A percentile compares a stretch with the other conserved stretches of the same genome.
These are phyloP conservation scores for Collybia sordida DNA, from an alignment of 768 basidiomycete genomes.

Conservation along the genomic window DNA sequence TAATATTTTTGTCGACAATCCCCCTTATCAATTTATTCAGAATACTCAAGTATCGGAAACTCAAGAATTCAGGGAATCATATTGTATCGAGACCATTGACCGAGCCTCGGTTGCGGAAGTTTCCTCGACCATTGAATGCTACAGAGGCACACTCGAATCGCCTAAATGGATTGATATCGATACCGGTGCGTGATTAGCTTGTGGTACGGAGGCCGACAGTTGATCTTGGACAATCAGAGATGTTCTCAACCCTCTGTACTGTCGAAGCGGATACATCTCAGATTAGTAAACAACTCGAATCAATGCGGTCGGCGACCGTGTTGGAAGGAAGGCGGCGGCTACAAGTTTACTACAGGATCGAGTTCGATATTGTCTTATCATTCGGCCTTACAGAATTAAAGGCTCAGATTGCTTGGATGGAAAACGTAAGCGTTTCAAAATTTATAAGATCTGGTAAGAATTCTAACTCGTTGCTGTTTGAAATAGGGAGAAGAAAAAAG, in stretches of 20 bases:
- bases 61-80: constrained; percentile 21
- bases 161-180: constrained; percentile 27
- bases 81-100: constrained; percentile 2
- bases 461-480: constrained; percentile 1
- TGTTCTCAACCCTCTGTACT: constrained; percentile 21
- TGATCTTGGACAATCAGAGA: constrained; percentile 8
- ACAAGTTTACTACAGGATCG: constrained; percentile 26
- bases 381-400: constrained; percentile 56
- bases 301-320: neutral
- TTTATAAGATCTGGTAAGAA: neutral
- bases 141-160: constrained; percentile 15
- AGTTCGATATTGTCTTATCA: constrained; percentile 44
- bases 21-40: constrained; percentile 19
- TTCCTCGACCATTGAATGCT: constrained; percentile 18
- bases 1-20: no score
- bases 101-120: constrained; percentile 5
- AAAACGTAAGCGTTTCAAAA: constrained; percentile 38
- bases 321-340: neutral
- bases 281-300: constrained; percentile 7
- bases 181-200: constrained; percentile 10
- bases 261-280: constrained; percentile 19
- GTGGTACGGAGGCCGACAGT: neutral
- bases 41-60: constrained; percentile 31
- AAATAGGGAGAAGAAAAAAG: constrained; percentile 36
- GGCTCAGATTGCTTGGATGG: constrained; percentile 51